These are phyloP conservation scores for Yamadazyma endophytica DNA, from an alignment of 805 yeast species.

Conservation along the genomic window DNA sequence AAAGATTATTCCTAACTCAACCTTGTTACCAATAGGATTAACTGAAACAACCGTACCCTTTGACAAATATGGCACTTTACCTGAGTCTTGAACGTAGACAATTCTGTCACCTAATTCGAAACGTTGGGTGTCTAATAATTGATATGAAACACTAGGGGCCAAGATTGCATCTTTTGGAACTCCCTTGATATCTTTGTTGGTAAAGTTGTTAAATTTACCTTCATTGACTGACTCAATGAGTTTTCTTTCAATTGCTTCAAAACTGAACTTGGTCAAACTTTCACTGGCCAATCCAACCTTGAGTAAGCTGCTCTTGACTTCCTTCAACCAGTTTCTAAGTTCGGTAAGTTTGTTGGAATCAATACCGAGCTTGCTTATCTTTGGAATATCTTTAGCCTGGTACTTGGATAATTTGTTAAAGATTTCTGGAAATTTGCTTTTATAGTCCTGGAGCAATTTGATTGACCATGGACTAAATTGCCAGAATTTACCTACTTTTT, in stretches of 20 bases:
- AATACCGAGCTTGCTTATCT: slow-evolving; percentile 30
- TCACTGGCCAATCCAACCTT: slow-evolving; percentile 76
- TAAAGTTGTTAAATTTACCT: slow-evolving; percentile 41
- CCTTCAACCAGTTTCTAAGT: slow-evolving; percentile 46
- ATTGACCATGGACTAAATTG: slow-evolving; percentile 76
- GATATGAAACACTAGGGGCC: slow-evolving; percentile 68
- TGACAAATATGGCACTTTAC: slow-evolving; percentile 82
- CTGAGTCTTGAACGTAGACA: slow-evolving; percentile 76
- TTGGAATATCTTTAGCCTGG: slow-evolving; percentile 31
- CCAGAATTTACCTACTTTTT: slow-evolving; percentile 55
- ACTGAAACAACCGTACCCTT: slow-evolving; percentile 86
- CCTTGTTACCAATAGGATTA: slow-evolving; percentile 53
- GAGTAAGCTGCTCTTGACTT: slow-evolving; percentile 43
- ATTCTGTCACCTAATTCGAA: slow-evolving; percentile 90
- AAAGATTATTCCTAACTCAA: slow-evolving; percentile 73
- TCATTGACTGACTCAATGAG: slow-evolving; percentile 38
- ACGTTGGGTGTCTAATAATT: slow-evolving; percentile 66
- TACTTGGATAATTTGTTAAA: slow-evolving; percentile 37
- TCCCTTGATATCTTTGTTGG: slow-evolving; percentile 60
- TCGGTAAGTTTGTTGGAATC: slow-evolving; percentile 42
- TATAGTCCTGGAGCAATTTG: slow-evolving; percentile 59
- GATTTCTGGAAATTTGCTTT: slow-evolving; percentile 56
- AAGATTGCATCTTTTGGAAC: slow-evolving; percentile 84
- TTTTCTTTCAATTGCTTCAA: slow-evolving; percentile 62
- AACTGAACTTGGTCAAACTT: slow-evolving; percentile 63